Evolutionary conservation across 1,284 basidiomycete species (phyloP).

Genomic region (Ustanciosporium gigantosporum): DNA sequence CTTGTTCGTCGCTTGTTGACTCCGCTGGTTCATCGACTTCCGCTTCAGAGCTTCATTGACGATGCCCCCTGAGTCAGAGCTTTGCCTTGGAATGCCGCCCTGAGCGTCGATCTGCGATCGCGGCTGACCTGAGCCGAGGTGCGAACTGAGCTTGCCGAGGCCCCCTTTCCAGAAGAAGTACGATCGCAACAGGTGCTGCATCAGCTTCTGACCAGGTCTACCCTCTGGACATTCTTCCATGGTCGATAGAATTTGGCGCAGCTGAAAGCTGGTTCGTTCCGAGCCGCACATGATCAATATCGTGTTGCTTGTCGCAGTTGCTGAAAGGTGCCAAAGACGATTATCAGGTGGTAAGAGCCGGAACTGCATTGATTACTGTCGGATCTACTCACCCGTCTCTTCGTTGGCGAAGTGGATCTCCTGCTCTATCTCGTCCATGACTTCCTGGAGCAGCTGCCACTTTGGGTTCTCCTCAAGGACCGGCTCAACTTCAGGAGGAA

Average conservation of each 20-base stretch:
- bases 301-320: slow-evolving; percentile 35
- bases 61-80: neutral
- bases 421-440: slow-evolving; percentile 88
- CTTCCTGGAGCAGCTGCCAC: slow-evolving; percentile 82
- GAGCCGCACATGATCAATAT: slow-evolving; percentile 56
- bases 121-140: slow-evolving; percentile 1
- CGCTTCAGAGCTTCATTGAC: slow-evolving; percentile 51
- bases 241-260: slow-evolving; percentile 45
- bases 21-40: slow-evolving; percentile 19
- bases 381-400: slow-evolving; percentile 27
- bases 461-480: slow-evolving; percentile 93
- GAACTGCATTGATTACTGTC: no score
- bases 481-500: slow-evolving; percentile 76
- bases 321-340: neutral
- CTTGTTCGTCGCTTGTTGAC: slow-evolving; percentile 59
- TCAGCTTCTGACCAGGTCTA: slow-evolving; percentile 67
- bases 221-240: slow-evolving; percentile 37
- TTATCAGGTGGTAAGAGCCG: slow-evolving; percentile 2
- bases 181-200: slow-evolving; percentile 72
- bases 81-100: slow-evolving; percentile 2
- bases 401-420: slow-evolving; percentile 69
- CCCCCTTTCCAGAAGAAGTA: slow-evolving; percentile 83
- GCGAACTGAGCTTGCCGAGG: slow-evolving; percentile 63
- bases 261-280: slow-evolving; percentile 46
- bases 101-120: slow-evolving; percentile 2